Base-by-base conservation (phyloP, 768 basidiomycete genomes). In the Piloderma croceum region DNA sequence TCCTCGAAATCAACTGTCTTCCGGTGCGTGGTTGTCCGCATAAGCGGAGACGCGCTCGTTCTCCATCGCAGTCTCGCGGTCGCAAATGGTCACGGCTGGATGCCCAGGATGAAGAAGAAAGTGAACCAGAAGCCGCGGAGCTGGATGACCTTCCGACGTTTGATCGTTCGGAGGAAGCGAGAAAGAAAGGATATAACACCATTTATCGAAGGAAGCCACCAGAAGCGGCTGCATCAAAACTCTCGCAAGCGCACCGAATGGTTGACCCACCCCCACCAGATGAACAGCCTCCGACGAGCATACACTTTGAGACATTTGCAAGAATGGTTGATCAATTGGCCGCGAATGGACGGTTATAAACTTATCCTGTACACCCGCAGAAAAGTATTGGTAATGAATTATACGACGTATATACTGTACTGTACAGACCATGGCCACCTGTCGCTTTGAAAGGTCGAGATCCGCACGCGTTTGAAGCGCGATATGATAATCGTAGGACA, bases 51-150 rank as follows among this genome's bases (percentile, higher is more conserved):
- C 34, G 9, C 15, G 6, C 38, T 7, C 17, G 7, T 34, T 15
- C n/a, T 23, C 5, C 42, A 6, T 31, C 34, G 5, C 38, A 34
- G n/a, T 40, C 42, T 32, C 7, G 54, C 24, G 43, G 54, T 23
- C 64, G 63, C 36, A 61, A 49, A 41, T 61, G 65, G 64, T 59
- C 51, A 31, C 48, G 56, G 31, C 38, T 64, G 43, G 36, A 51
- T 9, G 51, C 46, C 7, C 58, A 49, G 22, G 59, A 53, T 21
- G 43, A 38, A 3, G 56, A 56, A 12, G 45, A 44, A 9, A 40
- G 49, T 7, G 35, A n/a, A 10, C 41, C 39, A 3, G 9, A 47
- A 18, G 42, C 40, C 2, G 47, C 57, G 11, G 24, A 38, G 18
- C 52, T 68, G 21, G 47, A 51, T 5, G 41, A 60, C 39, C 46